Evolutionary conservation across 1,284 basidiomycete species (phyloP), one percentile per base, ranked within the genome.

Genomic region (Puccinia hordei): DNA sequence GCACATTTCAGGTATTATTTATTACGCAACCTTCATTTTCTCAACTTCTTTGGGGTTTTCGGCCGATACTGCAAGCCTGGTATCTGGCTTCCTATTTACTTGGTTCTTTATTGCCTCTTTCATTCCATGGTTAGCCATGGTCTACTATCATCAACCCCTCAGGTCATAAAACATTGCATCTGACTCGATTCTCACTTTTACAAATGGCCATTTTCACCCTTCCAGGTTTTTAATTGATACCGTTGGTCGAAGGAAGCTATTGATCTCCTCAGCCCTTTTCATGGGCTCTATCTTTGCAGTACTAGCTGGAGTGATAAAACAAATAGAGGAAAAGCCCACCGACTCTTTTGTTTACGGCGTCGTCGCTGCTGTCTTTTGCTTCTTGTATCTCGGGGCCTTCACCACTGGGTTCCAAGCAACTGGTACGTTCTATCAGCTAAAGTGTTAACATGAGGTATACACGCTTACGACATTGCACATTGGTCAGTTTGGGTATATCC

Each of bases 171-270:
- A 49, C 2, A 27, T 53, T 12, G 30, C 33, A 35, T n/a, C 61
- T 63, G 49, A 46, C 41, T 46, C 38, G 22, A 33, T 1, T n/a
- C 49, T 53, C 27, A 30, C 4, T 27, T 49, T 27, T 49, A 5
- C 2, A 22, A 10, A 51, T 10, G 10, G 71, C 24, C 57, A 63
- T 35, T 27, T 83, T 13, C 83, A 85, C 81, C 83, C 84, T 71
- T 83, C 83, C 22, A 84, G 84, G 84, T 83, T 84, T 68, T 77
- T 86, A 69, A 86, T 85, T 81, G 85, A 86, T 80, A 81, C 81
- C 17, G 75, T 84, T 17, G 85, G 85, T 19, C 83, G 85, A 53
- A 81, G 84, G 53, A 83, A 83, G 53, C 82, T 85, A 12, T 80
- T 86, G 8, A 82, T 86, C 30, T 81, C 82, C 33, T 84, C 83